These are phyloP conservation scores for Exserohilum turcica DNA, from an alignment of 2,329 filamentous ascomycete genomes.

Conservation along the genomic window DNA sequence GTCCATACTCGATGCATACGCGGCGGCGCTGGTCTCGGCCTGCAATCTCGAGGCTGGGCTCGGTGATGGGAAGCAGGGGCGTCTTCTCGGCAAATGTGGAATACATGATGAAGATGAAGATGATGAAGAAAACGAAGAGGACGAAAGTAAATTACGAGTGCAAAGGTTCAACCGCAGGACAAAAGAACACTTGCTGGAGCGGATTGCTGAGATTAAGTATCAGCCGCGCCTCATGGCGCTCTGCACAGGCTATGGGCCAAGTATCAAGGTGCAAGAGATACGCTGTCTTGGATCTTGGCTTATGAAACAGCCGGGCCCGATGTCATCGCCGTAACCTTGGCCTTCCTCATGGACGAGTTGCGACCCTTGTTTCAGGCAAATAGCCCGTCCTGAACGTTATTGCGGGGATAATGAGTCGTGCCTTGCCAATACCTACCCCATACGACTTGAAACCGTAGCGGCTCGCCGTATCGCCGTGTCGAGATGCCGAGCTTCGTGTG, in stretches of 20 bases:
- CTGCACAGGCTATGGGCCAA: neutral
- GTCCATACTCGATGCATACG: conserved; percentile 8
- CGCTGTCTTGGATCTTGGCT: conserved; percentile 8
- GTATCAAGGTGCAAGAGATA: conserved; percentile 2
- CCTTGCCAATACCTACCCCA: neutral
- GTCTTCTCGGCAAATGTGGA: conserved; percentile 8
- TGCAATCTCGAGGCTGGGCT: neutral
- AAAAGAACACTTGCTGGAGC: too few relatives aligned
- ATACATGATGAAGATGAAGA: neutral
- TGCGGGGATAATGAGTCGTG: neutral
- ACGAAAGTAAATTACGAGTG: too few relatives aligned
- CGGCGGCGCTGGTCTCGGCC: conserved; percentile 1
- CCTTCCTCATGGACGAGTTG: neutral
- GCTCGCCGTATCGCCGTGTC: too few relatives aligned
- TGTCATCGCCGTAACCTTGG: conserved; percentile 13
- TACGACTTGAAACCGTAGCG: too few relatives aligned
- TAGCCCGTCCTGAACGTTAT: neutral
- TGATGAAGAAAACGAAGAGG: too few relatives aligned
- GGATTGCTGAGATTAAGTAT: neutral
- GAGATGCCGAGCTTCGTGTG: too few relatives aligned
- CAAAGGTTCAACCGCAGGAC: too few relatives aligned
- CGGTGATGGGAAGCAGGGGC: conserved; percentile 9
- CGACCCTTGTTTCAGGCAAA: conserved; percentile 3
- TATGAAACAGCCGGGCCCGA: conserved; percentile 12
- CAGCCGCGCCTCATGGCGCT: neutral